These are phyloP conservation scores for Phytophthora brassicae DNA, from an alignment of 352 stramenopile genomes.

Conservation along the genomic window DNA sequence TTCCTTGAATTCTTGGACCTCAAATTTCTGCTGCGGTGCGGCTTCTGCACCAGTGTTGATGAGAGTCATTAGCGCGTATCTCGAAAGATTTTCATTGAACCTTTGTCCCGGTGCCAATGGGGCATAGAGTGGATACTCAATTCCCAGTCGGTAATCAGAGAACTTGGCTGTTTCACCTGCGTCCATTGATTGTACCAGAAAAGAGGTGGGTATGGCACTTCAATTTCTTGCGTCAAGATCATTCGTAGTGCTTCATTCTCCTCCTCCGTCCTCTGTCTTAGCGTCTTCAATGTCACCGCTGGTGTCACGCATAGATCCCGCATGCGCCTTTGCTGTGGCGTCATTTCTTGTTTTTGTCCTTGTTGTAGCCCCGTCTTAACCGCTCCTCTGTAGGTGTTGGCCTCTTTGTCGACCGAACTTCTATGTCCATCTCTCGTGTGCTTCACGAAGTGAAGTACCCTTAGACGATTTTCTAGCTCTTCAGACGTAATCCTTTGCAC, in stretches of 20 bases:
- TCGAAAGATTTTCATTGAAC: not conserved
- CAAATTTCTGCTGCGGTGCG: not conserved
- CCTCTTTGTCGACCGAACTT: too few species aligned
- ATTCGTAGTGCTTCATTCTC: not conserved
- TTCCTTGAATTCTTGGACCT: not conserved
- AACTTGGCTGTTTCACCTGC: not conserved
- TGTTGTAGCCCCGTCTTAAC: too few species aligned
- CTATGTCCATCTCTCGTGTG: too few species aligned
- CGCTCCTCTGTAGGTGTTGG: too few species aligned
- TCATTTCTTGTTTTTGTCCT: too few species aligned
- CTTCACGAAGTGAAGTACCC: too few species aligned
- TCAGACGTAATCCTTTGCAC: too few species aligned
- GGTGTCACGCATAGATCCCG: too few species aligned
- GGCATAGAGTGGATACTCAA: not conserved
- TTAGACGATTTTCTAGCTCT: too few species aligned
- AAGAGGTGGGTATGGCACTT: not conserved
- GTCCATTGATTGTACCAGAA: not conserved
- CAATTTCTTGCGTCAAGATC: not conserved
- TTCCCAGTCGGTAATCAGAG: not conserved
- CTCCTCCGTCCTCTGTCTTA: not conserved
- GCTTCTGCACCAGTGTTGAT: not conserved
- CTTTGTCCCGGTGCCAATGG: not conserved
- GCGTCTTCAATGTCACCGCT: too few species aligned
- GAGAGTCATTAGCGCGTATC: not conserved
- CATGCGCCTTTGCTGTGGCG: too few species aligned